phyloP scores from a whole-genome alignment of 148 eudicot species.

The Fagopyrum esculentum region DNA sequence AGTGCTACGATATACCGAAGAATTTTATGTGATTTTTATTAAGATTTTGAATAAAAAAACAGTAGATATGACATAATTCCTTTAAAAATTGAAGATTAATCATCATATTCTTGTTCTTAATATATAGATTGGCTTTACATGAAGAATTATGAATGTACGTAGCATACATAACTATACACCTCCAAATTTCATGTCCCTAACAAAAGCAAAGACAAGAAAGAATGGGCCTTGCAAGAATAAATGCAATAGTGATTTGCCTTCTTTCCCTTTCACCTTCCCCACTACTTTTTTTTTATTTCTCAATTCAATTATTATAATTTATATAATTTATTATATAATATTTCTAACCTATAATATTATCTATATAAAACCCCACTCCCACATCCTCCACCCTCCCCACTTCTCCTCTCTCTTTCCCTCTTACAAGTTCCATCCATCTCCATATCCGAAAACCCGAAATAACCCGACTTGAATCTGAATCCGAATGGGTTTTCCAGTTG shows the following conservation, averaged over 20 bases:
- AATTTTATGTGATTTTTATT: too few species aligned
- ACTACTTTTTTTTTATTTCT: not conserved
- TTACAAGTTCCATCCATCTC: not conserved
- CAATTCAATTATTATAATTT: not conserved
- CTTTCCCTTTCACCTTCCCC: slow-evolving; percentile 13
- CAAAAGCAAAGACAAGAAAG: slow-evolving; percentile 12
- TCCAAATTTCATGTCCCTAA: not conserved
- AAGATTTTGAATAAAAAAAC: not conserved
- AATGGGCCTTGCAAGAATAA: slow-evolving; percentile 9
- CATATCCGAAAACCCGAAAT: not conserved
- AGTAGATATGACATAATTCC: slow-evolving; percentile 10
- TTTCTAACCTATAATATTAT: not conserved
- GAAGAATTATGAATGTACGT: not conserved
- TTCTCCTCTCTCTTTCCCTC: not conserved
- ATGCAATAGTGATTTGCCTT: slow-evolving; percentile 10
- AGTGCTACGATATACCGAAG: too few species aligned
- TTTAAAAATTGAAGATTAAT: not conserved
- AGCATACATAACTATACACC: slow-evolving; percentile 2
- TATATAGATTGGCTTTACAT: not conserved
- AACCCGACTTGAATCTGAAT: not conserved
- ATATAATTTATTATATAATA: not conserved
- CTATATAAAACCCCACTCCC: slow-evolving; percentile 3
- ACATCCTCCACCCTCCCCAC: slow-evolving; percentile 2
- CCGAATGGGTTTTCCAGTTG: slow-evolving; percentile 49
- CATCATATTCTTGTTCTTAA: not conserved